Percentiles rank a stretch among this genome's conserved stretches.
phyloP scores from a whole-genome alignment of 2,329 filamentous ascomycete genomes.

The Penicillium brasilianum region DNA sequence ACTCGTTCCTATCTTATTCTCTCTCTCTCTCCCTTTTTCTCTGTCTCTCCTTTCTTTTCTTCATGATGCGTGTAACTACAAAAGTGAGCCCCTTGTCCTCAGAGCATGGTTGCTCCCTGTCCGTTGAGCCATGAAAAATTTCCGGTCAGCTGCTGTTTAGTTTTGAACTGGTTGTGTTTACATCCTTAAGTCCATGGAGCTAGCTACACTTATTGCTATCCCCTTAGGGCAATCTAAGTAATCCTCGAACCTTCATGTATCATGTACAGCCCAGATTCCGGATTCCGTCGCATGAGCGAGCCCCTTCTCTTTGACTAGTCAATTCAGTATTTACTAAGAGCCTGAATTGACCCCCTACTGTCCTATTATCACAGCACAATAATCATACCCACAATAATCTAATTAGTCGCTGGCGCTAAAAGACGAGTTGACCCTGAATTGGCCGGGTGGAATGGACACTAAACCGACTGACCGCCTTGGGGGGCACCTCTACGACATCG shows the following conservation, averaged over 20 bases:
- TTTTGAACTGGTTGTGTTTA: background rate
- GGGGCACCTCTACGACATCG: constrained; percentile 31
- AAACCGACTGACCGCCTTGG: constrained; percentile 32
- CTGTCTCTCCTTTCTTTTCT: constrained; percentile 8
- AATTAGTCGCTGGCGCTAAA: background rate
- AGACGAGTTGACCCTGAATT: constrained; percentile 4
- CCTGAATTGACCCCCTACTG: background rate
- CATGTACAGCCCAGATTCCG: background rate
- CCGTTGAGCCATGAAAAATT: background rate
- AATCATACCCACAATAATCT: background rate
- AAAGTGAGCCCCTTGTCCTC: constrained; percentile 13
- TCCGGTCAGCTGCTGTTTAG: background rate
- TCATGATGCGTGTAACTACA: constrained; percentile 31
- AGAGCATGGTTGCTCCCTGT: background rate
- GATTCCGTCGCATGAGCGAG: background rate
- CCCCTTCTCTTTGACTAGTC: too few species aligned
- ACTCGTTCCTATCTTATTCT: constrained; percentile 35
- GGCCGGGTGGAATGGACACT: constrained; percentile 29
- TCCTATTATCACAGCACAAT: background rate
- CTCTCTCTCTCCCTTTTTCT: constrained; percentile 6
- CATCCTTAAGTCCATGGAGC: background rate
- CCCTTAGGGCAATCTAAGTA: background rate
- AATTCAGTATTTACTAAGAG: background rate
- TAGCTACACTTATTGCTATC: background rate
- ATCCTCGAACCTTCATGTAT: background rate